Evolutionary conservation across 163 green algal species (phyloP).

Genomic region (Prototheca wickerhamii): DNA sequence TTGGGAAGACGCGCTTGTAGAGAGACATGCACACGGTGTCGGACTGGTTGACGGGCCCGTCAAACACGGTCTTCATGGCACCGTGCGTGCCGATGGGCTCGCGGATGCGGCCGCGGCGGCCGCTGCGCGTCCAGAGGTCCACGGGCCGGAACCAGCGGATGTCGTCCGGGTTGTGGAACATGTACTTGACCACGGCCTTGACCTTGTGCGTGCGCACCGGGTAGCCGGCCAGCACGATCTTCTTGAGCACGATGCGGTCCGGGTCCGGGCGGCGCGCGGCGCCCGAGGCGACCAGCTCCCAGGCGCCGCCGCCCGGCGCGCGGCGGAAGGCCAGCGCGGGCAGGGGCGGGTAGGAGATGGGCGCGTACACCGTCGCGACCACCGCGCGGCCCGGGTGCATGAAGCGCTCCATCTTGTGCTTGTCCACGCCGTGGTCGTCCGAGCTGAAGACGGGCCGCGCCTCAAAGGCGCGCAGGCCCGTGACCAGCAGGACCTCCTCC

Average conservation of each 20-base stretch:
- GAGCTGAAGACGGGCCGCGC: constrained; percentile 66
- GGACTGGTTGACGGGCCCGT: constrained; percentile 73
- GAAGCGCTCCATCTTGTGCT: constrained; percentile 95
- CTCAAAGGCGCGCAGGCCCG: constrained; percentile 56
- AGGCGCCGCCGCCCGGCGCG: neutral
- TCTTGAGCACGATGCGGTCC: constrained; percentile 90
- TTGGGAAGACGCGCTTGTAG: constrained; percentile 89
- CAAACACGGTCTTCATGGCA: constrained; percentile 91
- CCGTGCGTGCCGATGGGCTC: constrained; percentile 94
- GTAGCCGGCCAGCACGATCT: constrained; percentile 84
- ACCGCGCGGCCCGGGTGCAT: constrained; percentile 51
- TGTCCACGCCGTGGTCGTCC: constrained; percentile 72
- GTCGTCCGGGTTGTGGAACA: constrained; percentile 97
- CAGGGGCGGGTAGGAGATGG: constrained; percentile 77
- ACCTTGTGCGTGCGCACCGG: constrained; percentile 77
- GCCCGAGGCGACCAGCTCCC: constrained; percentile 43
- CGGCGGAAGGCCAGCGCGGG: constrained; percentile 85
- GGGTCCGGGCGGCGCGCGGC: constrained; percentile 67
- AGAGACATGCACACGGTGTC: constrained; percentile 90
- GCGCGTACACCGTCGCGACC: constrained; percentile 73
- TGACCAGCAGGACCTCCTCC: constrained; percentile 75
- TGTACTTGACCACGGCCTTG: constrained; percentile 85
- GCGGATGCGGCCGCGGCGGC: constrained; percentile 78
- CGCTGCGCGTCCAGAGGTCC: constrained; percentile 91
- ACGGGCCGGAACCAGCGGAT: constrained; percentile 77